Conservation (phyloP, 148 eudicot species). For the Rhododendron mucronatum region DNA sequence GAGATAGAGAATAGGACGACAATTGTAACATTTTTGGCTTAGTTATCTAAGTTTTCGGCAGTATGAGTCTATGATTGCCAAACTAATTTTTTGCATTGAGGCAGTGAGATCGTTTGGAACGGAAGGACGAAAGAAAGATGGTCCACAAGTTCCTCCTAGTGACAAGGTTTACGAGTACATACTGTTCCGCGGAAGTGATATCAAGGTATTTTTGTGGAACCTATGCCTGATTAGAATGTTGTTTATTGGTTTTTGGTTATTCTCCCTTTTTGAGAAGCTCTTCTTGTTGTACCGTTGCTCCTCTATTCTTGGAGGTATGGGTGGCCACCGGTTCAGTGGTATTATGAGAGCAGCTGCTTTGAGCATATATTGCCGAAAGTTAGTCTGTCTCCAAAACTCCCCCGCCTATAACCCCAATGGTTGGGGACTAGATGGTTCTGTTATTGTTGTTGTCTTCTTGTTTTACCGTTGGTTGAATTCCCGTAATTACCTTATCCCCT, state of each 20-base stretch:
- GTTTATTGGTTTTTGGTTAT: not conserved
- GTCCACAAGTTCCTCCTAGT: conserved; percentile 71
- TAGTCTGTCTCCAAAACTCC: too few relatives aligned
- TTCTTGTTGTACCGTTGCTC: not conserved
- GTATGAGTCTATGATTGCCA: not conserved
- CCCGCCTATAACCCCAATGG: too few relatives aligned
- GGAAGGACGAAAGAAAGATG: conserved; percentile 87
- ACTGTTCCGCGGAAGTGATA: conserved; percentile 81
- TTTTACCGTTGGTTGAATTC: not conserved
- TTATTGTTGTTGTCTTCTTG: not conserved
- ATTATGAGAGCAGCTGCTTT: too few relatives aligned
- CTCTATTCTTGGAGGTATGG: too few relatives aligned
- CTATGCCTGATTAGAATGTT: not conserved
- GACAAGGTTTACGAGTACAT: conserved; percentile 85
- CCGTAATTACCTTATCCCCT: not conserved
- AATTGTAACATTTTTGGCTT: not conserved
- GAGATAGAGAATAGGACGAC: too few relatives aligned
- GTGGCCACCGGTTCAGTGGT: too few relatives aligned
- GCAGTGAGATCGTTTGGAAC: conserved; percentile 90
- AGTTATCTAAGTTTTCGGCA: not conserved
- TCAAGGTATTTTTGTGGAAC: conserved; percentile 49
- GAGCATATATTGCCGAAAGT: too few relatives aligned
- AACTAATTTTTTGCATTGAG: not conserved
- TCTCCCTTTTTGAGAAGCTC: not conserved
- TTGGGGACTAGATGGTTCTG: too few relatives aligned